Conservation (phyloP, 2,329 filamentous ascomycete species). For the Alternaria conjuncta region DNA sequence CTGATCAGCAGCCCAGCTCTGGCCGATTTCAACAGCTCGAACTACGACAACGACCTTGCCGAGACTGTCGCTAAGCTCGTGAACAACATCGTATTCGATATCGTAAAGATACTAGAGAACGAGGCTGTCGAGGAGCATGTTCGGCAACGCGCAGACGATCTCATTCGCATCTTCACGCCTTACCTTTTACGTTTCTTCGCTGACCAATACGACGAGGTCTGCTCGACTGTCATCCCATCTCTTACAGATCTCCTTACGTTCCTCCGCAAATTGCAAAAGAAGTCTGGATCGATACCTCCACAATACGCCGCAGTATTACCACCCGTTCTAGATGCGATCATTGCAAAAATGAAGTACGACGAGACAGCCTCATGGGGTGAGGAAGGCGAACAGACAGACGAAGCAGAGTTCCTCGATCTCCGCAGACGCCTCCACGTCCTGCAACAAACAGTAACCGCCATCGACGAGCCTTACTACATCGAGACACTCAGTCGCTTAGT, state of each 20-base stretch:
- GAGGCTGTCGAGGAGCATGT: constrained; percentile 67
- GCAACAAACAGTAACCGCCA: constrained; percentile 89
- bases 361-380: constrained; percentile 93
- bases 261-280: constrained; percentile 77
- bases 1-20: constrained; percentile 84
- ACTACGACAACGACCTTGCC: constrained; percentile 94
- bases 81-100: constrained; percentile 85
- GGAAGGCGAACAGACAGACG: constrained; percentile 93
- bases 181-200: constrained; percentile 92
- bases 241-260: constrained; percentile 92
- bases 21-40: constrained; percentile 76
- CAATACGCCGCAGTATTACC: constrained; percentile 83
- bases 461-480: constrained; percentile 87
- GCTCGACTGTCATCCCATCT: constrained; percentile 91
- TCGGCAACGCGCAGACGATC: constrained; percentile 76
- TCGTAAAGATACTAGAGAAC: constrained; percentile 85
- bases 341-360: constrained; percentile 96
- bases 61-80: constrained; percentile 95
- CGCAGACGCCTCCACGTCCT: constrained; percentile 87
- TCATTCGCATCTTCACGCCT: constrained; percentile 83
- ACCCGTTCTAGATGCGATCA: constrained; percentile 88
- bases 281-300: constrained; percentile 67
- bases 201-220: constrained; percentile 97
- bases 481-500: constrained; percentile 87
- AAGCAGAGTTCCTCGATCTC: constrained; percentile 95